phyloP scores from a whole-genome alignment of 176 grass and related monocot genomes.

The Avena sativa region DNA sequence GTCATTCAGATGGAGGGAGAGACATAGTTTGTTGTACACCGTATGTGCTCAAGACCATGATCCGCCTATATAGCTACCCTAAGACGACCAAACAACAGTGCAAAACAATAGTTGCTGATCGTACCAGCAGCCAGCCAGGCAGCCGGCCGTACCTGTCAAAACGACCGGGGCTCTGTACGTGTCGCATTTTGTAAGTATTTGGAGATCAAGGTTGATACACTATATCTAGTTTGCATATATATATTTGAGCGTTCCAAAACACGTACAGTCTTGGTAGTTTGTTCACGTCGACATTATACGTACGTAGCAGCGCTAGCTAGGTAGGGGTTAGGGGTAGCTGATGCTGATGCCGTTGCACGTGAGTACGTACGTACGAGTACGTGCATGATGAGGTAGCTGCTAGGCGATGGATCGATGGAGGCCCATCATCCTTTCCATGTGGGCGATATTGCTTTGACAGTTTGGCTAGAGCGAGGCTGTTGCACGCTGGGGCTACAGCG shows the following conservation, averaged over 20 bases:
- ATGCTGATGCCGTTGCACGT: no score
- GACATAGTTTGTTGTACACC: background rate
- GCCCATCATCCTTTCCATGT: background rate
- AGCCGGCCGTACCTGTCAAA: no score
- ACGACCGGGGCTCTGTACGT: no score
- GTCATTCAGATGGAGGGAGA: background rate
- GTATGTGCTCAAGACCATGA: background rate
- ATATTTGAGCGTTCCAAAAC: no score
- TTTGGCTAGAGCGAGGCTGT: background rate
- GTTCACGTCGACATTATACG: background rate
- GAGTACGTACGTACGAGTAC: background rate
- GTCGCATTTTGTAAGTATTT: no score
- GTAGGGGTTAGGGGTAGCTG: no score
- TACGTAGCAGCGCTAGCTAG: no score
- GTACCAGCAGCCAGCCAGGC: no score
- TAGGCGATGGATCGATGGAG: background rate
- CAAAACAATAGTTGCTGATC: background rate
- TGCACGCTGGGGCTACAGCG: slow-evolving; percentile 13
- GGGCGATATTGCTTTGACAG: background rate
- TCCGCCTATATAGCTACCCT: background rate
- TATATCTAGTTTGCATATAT: no score
- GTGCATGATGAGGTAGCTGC: background rate
- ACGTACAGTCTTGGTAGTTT: background rate
- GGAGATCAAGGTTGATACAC: no score
- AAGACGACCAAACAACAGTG: background rate